A percentile compares a stretch with the other conserved stretches of the same genome.
Evolutionary conservation across 2,329 filamentous ascomycete genomes (phyloP).

Genomic region (Samsoniella hepiali): DNA sequence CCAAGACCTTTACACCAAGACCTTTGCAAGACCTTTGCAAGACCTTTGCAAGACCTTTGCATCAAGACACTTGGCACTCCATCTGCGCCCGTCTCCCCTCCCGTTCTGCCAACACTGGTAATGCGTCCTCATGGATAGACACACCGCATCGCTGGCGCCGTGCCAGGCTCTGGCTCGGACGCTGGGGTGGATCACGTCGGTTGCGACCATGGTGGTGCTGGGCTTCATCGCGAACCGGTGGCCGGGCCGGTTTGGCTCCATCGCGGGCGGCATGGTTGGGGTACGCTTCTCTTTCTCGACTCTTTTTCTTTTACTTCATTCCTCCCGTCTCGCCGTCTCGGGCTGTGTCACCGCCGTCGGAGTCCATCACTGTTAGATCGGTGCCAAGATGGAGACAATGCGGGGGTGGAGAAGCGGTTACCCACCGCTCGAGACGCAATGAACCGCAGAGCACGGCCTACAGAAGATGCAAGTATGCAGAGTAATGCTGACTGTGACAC

Average conservation of each 20-base stretch:
- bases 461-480: background rate
- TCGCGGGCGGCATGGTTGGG: conserved; percentile 32
- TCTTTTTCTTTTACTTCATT: background rate
- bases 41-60: too few species aligned
- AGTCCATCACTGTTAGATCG: conserved; percentile 8
- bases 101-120: background rate
- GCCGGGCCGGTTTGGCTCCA: conserved; percentile 28
- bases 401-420: conserved; percentile 4
- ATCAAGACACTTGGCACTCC: too few species aligned
- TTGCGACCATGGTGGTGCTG: conserved; percentile 32
- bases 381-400: conserved; percentile 9
- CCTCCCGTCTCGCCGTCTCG: background rate
- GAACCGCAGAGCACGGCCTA: background rate
- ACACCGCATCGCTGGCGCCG: background rate
- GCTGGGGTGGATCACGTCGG: conserved; percentile 32
- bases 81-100: too few species aligned
- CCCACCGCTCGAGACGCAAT: conserved; percentile 10
- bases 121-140: background rate
- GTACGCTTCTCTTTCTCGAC: conserved; percentile 25
- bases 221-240: conserved; percentile 33
- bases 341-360: background rate
- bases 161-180: conserved; percentile 25
- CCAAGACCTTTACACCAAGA: too few species aligned
- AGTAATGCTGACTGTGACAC: background rate
- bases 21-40: too few species aligned